Evolutionary conservation across 2,329 filamentous ascomycete species (phyloP).

Genomic region (Trichophyton simii): DNA sequence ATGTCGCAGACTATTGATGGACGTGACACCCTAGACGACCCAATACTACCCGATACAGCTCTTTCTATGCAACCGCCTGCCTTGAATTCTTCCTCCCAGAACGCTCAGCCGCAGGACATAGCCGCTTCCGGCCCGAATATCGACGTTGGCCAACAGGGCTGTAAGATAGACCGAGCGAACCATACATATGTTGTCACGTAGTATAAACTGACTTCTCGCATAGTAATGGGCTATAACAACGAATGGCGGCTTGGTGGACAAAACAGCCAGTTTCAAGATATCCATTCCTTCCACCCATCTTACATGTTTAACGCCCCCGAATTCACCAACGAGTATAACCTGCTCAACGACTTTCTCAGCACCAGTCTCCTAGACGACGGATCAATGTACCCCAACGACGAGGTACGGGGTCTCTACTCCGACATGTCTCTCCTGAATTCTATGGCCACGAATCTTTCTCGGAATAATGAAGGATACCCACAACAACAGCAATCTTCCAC

Average conservation of each 20-base stretch:
- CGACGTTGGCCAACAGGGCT: constrained; percentile 56
- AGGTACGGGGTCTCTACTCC: constrained; percentile 49
- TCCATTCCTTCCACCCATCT: constrained; percentile 84
- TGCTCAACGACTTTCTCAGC: constrained; percentile 92
- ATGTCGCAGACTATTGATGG: constrained; percentile 45
- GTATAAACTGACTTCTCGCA: constrained; percentile 13
- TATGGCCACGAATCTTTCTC: constrained; percentile 22
- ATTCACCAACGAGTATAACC: constrained; percentile 90
- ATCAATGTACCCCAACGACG: constrained; percentile 53
- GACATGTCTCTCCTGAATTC: constrained; percentile 44
- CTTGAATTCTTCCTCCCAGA: constrained; percentile 39
- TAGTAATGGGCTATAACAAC: constrained; percentile 64
- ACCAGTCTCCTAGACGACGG: constrained; percentile 80
- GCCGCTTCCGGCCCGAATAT: constrained; percentile 54
- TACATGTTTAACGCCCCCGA: constrained; percentile 94
- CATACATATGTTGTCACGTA: constrained; percentile 12
- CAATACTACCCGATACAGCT: constrained; percentile 30
- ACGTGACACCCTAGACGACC: constrained; percentile 40
- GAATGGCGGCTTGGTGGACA: constrained; percentile 62
- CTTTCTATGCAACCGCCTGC: constrained; percentile 39
- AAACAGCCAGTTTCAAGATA: constrained; percentile 71
- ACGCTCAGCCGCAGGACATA: constrained; percentile 53
- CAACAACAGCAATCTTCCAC: constrained; percentile 26
- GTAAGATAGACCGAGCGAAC: constrained; percentile 42
- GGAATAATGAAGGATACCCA: constrained; percentile 22